Evolutionary conservation across 2,329 filamentous ascomycete species (phyloP), one percentile per base, ranked within the genome.

Genomic region (Pestalotiopsis fici): DNA sequence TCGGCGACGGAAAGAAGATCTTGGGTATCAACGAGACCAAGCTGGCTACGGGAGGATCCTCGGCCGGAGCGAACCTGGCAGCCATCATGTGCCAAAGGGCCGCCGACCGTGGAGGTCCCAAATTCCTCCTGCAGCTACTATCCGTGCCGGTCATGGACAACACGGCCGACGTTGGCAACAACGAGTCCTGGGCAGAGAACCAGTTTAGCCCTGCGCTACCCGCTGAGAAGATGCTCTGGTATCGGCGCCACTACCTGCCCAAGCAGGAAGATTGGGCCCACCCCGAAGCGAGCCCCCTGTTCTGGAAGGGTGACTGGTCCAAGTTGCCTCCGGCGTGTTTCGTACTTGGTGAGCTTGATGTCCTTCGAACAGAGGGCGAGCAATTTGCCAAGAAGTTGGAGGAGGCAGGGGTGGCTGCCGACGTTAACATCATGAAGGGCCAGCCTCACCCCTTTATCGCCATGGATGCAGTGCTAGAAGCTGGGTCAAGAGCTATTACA

Each of bases 211-310:
- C 86, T 0, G 85, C 86, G 0, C 79, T 89, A 1, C 83, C 87
- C 0, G 85, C 86, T 0, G 77, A 78, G 3, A 88, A 89, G 75
- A 89, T 89, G 87, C 73, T 86, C 61, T 89, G 87, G 87, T 90
- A 87, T 72, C 80, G 87, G n/a, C 73, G 81, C 21, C 84, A 87
- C 73, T 89, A 89, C 75, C 80, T 90, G 2, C 86, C 86, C 0
- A 77, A 84, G 55, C 66, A 78, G 27, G 73, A 72, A 2, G 80
- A 83, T 65, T 83, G 85, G 81, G 71, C 73, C 2, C 78, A 86
- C 39, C 83, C 84, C 0, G 86, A 88, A 73, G 85, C 87, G 0
- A 88, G 84, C 59, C 85, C 86, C 2, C 73, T 89, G 60, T 79
- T 89, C 23, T 87, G 85, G 76, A 31, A 74, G 1, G 82, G 81